A percentile compares a stretch with the other conserved stretches of the same genome.
Evolutionary conservation across 1,284 basidiomycete species (phyloP).

Genomic region (Fomitopsis pinicola): DNA sequence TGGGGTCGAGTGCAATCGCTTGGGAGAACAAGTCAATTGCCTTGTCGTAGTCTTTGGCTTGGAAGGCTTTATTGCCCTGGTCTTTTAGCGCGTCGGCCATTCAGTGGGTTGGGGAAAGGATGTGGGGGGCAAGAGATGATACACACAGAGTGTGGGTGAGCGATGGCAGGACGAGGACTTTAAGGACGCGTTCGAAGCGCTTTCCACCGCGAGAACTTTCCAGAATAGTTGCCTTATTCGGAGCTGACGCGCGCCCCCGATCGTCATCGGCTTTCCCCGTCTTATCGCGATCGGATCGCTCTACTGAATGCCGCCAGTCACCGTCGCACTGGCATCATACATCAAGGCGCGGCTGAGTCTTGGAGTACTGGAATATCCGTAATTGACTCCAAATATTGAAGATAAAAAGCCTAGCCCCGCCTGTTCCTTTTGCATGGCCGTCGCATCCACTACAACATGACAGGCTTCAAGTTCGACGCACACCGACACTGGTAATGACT

Average conservation of each 20-base stretch:
- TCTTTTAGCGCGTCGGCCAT: conserved; percentile 70
- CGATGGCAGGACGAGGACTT: not conserved
- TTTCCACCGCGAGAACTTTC: not conserved
- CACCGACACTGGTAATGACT: too few species aligned
- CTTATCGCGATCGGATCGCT: not conserved
- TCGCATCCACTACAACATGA: too few species aligned
- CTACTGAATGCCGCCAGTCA: too few species aligned
- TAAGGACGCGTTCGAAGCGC: not conserved
- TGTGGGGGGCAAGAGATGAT: not conserved
- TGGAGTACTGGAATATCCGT: too few species aligned
- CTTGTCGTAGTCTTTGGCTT: conserved; percentile 87
- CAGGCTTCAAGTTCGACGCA: too few species aligned
- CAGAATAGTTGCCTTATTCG: not conserved
- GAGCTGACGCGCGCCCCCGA: not conserved
- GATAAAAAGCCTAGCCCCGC: too few species aligned
- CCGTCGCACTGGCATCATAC: too few species aligned
- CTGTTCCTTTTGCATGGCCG: not conserved
- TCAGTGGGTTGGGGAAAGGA: conserved; percentile 6
- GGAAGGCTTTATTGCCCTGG: conserved; percentile 94
- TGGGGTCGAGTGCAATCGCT: conserved; percentile 81
- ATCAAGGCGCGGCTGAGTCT: too few species aligned
- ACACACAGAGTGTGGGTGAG: not conserved
- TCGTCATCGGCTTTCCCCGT: not conserved
- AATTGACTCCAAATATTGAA: too few species aligned
- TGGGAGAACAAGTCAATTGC: conserved; percentile 87